phyloP scores from a whole-genome alignment of 2,329 filamentous ascomycete genomes.

The Calycina marina region DNA sequence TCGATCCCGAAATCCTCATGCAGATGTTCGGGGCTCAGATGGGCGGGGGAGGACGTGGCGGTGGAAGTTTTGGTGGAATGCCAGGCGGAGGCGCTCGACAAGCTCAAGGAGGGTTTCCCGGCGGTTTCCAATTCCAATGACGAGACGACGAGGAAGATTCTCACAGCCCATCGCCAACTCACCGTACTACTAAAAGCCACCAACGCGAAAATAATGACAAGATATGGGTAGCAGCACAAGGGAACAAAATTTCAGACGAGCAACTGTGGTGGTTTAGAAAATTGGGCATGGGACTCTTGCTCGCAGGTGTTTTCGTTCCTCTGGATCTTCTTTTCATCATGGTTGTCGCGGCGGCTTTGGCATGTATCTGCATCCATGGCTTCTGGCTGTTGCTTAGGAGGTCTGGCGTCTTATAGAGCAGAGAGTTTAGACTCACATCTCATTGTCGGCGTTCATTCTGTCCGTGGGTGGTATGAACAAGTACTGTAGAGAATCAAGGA shows the following conservation, averaged over 20 bases:
- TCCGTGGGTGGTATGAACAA: slow-evolving; percentile 1
- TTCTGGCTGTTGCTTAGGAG: slow-evolving; percentile 12
- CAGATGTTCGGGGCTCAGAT: slow-evolving; percentile 23
- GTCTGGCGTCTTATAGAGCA: slow-evolving; percentile 16
- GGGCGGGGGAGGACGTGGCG: slow-evolving; percentile 30
- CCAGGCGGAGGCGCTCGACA: slow-evolving; percentile 18
- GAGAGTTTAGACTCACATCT: slow-evolving; percentile 17
- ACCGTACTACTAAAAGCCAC: too few species aligned
- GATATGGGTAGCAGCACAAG: slow-evolving; percentile 3
- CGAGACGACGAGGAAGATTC: slow-evolving; percentile 17
- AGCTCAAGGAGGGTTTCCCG: slow-evolving; percentile 28
- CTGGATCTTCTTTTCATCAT: slow-evolving; percentile 18
- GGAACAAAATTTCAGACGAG: slow-evolving; percentile 7
- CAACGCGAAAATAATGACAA: slow-evolving; percentile 1
- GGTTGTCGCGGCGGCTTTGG: slow-evolving; percentile 12
- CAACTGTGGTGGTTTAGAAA: slow-evolving; percentile 14
- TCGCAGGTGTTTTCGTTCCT: slow-evolving; percentile 19
- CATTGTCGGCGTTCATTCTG: slow-evolving; percentile 13
- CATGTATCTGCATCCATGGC: slow-evolving; percentile 17
- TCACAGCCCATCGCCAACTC: background rate
- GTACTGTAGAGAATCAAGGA: too few species aligned
- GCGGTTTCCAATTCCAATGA: slow-evolving; percentile 45
- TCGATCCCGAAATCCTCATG: slow-evolving; percentile 23
- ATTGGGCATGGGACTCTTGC: slow-evolving; percentile 18
- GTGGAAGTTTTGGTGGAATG: slow-evolving; percentile 40